Evolutionary conservation across 2,329 filamentous ascomycete species (phyloP), one percentile per base, ranked within the genome.

Genomic region (Neurospora crassa): DNA sequence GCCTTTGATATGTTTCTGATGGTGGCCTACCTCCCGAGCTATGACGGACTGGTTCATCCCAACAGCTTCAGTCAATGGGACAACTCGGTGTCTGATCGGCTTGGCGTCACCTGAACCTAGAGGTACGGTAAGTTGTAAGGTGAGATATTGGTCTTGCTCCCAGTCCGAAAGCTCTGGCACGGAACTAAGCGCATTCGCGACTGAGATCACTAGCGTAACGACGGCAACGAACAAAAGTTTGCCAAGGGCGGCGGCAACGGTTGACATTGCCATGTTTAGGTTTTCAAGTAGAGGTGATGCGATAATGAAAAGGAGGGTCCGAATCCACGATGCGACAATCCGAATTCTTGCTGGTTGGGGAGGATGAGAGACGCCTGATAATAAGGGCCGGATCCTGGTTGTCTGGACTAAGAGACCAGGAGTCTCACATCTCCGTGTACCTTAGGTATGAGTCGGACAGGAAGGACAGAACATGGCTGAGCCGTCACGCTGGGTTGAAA

Each of bases 21-120:
- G 41, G 12, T 63, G 45, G 71, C 81, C 76, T 78, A 86, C 85
- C 71, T 78, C 77, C 72, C 79, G 79, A 40, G 72, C 71, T 12
- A 75, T 74, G 18, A 78, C 76, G 12, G 82, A 81, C 71, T 79
- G 78, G 68, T 86, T 86, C 69, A 84, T 72, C 1, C 84, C 85
- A 45, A 83, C 74, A 10, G 75, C 78, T 47, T 74, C 70, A 0
- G 84, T 86, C 71, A 86, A 78, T 14, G 85, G 85, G 45, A 85
- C 81, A 20, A 86, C 80, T 24, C 80, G 79, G 73, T 82, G 76
- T 12, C 69, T 70, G 24, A 74, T 18, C 18, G 72, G 70, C 5
- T 43, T 41, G 53, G 59, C n/a, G 45, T 72, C 74, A 67, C 72
- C 84, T 73, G 53, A 63, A 37, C 16, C 29, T 37, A 16, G 37